Conservation (phyloP, 805 yeast species). For the Candida sanyiensis region DNA sequence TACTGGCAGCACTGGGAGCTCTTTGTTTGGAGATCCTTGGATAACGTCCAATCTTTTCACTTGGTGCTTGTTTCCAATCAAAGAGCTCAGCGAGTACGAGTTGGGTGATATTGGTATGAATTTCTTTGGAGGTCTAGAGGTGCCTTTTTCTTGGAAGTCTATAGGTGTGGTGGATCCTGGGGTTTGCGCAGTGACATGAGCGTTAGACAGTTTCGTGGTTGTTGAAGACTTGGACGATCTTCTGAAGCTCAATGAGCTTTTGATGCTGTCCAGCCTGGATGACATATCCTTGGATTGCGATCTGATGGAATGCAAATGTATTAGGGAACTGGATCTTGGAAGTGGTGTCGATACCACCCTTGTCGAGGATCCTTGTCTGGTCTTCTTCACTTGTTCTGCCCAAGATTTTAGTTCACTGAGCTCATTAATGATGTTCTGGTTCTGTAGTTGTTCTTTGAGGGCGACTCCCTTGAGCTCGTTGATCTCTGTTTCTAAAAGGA, state of each 20-base stretch:
- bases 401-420: conserved; percentile 15
- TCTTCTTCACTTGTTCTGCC: conserved; percentile 2
- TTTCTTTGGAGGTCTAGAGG: conserved; percentile 5
- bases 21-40: conserved; percentile 23
- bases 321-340: conserved; percentile 25
- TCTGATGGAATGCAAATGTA: conserved; percentile 27
- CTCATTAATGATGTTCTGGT: conserved; percentile 26
- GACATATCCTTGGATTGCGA: conserved; percentile 28
- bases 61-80: conserved; percentile 9
- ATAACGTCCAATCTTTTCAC: conserved; percentile 16
- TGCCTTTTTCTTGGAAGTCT: neutral
- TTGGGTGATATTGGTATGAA: conserved; percentile 24
- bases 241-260: conserved; percentile 19
- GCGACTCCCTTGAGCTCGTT: conserved; percentile 26
- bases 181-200: conserved; percentile 21
- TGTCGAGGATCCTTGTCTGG: neutral
- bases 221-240: conserved; percentile 17
- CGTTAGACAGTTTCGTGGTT: conserved; percentile 19
- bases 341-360: conserved; percentile 8
- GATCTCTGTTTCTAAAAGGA: conserved; percentile 35
- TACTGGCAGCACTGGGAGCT: too few relatives aligned
- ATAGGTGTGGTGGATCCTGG: conserved; percentile 9
- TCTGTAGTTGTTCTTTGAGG: conserved; percentile 22
- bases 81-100: conserved; percentile 20
- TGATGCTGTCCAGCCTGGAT: conserved; percentile 24